phyloP scores from a whole-genome alignment of 208 protist species.

The Novymonas esmeraldas region DNA sequence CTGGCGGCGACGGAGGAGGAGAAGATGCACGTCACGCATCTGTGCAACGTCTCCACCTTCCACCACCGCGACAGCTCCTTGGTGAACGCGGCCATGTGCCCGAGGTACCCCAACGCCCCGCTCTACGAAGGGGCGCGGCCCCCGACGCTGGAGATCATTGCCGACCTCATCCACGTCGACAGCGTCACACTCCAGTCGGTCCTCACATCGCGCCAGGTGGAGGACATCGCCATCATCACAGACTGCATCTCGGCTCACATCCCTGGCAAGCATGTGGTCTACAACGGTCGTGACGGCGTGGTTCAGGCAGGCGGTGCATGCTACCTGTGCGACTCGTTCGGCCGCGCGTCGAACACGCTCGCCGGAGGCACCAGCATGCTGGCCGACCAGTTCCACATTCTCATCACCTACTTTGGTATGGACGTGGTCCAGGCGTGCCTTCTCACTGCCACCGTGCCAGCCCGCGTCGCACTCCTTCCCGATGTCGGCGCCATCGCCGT shows the following conservation, averaged over 20 bases:
- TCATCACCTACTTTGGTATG: constrained; percentile 62
- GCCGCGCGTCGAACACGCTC: constrained; percentile 49
- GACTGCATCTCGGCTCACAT: constrained; percentile 71
- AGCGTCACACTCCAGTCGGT: constrained; percentile 57
- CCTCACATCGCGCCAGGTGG: constrained; percentile 38
- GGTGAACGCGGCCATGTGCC: constrained; percentile 61
- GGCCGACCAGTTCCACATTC: constrained; percentile 62
- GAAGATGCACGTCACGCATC: constrained; percentile 61
- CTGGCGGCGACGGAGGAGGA: constrained; percentile 41
- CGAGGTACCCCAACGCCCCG: constrained; percentile 50
- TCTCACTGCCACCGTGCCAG: constrained; percentile 63
- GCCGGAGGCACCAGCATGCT: constrained; percentile 66
- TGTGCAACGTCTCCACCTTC: constrained; percentile 77
- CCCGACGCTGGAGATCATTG: constrained; percentile 72
- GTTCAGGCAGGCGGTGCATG: constrained; percentile 63
- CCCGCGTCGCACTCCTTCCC: constrained; percentile 51
- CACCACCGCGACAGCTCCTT: constrained; percentile 68
- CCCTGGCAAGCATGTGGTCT: constrained; percentile 54
- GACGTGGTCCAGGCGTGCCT: constrained; percentile 56
- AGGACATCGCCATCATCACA: constrained; percentile 67
- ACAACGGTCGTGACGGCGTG: constrained; percentile 62
- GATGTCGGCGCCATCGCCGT: constrained; percentile 48
- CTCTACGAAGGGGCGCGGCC: constrained; percentile 54
- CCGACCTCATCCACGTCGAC: constrained; percentile 66
- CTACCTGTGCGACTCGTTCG: constrained; percentile 61